Evolutionary conservation across 2,329 filamentous ascomycete genomes (phyloP), one percentile per base, ranked within the genome.

Genomic region (Penicillium concentricum): DNA sequence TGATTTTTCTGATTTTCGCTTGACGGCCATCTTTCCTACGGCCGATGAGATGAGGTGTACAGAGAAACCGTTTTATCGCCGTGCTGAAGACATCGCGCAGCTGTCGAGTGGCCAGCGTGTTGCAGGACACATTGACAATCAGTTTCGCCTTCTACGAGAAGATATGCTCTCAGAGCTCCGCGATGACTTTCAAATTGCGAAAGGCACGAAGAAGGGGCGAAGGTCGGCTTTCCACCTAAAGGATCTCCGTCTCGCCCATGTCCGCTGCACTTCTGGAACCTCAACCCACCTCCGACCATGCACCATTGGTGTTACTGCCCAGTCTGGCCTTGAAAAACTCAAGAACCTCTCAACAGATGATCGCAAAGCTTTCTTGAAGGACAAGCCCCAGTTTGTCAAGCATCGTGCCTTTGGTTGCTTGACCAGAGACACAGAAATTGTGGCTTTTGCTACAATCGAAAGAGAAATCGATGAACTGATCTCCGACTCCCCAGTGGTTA

Each of bases 81-180:
- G 73, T 0, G 79, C 81, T 0, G 74, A 79, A 4, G 81, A 82
- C 2, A 74, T 88, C 0, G 70, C 75, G 1, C 71, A 82, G 1
- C 58, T 70, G 0, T 55, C 74, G 1, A 32, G 66, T 13, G 57
- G 74, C 1, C 62, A 69, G 0, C 79, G 84, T 1, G 69, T 80
- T 0, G 71, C 72, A 0, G 70, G 74, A 0, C 85, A 91, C 66
- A 70, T 89, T 0, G 88, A 90, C 64, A 89, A 88, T 65, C 85
- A 90, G 50, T 92, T 89, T 61, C 85, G 89, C 0, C 78, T 91
- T 0, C 75, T 90, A 0, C 77, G 89, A 3, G 87, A 92, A 62
- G 88, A 91, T 59, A 86, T 91, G 79, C 72, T 91, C 0, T 82
- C 78, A 0, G 87, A 88, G 59, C 74, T 92, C 2, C 80, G 84